Evolutionary conservation across 305 asterid species (phyloP).

Genomic region (Ilex paraguariensis): DNA sequence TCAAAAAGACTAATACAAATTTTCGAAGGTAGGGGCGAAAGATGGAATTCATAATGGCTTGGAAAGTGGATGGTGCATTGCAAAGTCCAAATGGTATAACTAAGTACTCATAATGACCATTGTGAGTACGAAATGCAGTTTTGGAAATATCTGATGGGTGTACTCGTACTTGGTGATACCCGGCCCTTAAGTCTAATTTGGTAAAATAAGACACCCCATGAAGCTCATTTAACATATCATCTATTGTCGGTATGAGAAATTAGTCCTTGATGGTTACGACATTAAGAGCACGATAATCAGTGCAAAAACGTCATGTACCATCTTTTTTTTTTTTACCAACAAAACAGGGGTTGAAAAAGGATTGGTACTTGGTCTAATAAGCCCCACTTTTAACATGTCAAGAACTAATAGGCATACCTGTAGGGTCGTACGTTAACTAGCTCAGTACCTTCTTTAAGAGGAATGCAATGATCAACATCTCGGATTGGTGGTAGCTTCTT

Average conservation of each 20-base stretch:
- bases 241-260: conserved; percentile 3
- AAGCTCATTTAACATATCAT: neutral
- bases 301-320: conserved; percentile 5
- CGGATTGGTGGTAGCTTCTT: neutral
- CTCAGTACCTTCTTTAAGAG: neutral
- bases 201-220: neutral
- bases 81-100: conserved; percentile 7
- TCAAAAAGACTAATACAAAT: conserved; percentile 5
- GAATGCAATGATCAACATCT: neutral
- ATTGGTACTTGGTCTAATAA: neutral
- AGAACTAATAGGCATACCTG: neutral
- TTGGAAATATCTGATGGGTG: neutral
- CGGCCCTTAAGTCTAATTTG: neutral
- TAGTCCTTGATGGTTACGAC: neutral
- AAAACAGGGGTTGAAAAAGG: neutral
- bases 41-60: conserved; percentile 1
- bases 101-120: conserved; percentile 2
- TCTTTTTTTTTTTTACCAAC: conserved; percentile 8
- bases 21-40: neutral
- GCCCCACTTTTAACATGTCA: neutral
- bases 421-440: neutral
- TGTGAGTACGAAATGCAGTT: conserved; percentile 4
- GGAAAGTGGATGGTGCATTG: conserved; percentile 6
- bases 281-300: conserved; percentile 7
- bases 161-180: conserved; percentile 4